These are phyloP conservation scores for Salvia hispanica DNA, from an alignment of 257 asterid genomes.

Conservation along the genomic window DNA sequence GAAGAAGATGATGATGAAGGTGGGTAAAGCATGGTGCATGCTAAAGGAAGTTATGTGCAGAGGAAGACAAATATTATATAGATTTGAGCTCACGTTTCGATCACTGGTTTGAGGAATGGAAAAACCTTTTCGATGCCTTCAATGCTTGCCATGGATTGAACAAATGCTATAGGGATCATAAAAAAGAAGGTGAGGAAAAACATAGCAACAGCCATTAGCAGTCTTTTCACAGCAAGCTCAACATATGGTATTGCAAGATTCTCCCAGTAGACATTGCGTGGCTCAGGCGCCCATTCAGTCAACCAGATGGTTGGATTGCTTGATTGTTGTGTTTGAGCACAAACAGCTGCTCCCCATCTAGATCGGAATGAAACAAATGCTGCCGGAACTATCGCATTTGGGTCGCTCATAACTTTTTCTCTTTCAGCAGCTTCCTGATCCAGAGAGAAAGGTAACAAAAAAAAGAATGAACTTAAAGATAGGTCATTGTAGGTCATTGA, in stretches of 20 bases:
- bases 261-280: conserved; percentile 88
- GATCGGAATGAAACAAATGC: conserved; percentile 91
- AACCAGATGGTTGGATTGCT: conserved; percentile 92
- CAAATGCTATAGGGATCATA: conserved; percentile 91
- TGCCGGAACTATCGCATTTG: conserved; percentile 80
- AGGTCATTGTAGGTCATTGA: background rate
- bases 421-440: conserved; percentile 82
- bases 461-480: background rate
- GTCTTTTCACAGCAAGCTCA: conserved; percentile 66
- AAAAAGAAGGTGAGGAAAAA: conserved; percentile 89
- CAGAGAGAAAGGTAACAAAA: background rate
- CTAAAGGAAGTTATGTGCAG: background rate
- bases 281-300: conserved; percentile 98
- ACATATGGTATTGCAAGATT: conserved; percentile 90
- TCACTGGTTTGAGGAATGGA: conserved; percentile 76
- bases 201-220: conserved; percentile 67
- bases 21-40: conserved; percentile 15
- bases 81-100: conserved; percentile 58
- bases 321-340: conserved; percentile 91
- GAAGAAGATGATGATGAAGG: conserved; percentile 37
- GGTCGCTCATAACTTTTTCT: conserved; percentile 70
- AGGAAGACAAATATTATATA: background rate
- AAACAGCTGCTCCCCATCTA: conserved; percentile 97
- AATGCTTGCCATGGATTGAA: conserved; percentile 84
- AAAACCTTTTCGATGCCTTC: conserved; percentile 76